phyloP scores from a whole-genome alignment of 106 monocot genomes.

The Amphibolis antarctica region DNA sequence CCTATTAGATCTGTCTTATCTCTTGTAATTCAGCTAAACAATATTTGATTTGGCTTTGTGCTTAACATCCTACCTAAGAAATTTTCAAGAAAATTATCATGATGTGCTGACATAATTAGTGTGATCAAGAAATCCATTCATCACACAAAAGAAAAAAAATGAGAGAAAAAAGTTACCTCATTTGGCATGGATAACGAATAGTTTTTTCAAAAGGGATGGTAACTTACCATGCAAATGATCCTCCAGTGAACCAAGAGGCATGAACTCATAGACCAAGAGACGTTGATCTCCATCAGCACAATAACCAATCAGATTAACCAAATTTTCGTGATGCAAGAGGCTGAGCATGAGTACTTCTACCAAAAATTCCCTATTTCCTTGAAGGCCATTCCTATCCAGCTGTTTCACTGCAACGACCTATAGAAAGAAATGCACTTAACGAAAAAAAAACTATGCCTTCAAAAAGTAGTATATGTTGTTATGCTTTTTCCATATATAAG shows the following conservation, averaged over 20 bases:
- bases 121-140: no score
- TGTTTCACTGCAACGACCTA: constrained; percentile 39
- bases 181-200: neutral
- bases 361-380: constrained; percentile 56
- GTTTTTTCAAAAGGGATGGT: neutral
- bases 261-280: constrained; percentile 14
- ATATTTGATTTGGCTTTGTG: no score
- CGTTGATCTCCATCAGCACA: constrained; percentile 23
- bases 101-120: no score
- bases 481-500: neutral
- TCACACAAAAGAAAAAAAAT: no score
- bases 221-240: constrained; percentile 18
- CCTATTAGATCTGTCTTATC: no score
- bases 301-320: constrained; percentile 21
- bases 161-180: neutral
- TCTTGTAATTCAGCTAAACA: no score
- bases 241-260: constrained; percentile 15
- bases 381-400: constrained; percentile 38
- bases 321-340: constrained; percentile 35
- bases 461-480: neutral
- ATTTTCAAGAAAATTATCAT: no score
- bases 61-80: no score
- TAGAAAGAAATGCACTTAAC: neutral
- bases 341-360: constrained; percentile 58
- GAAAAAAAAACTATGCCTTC: neutral